phyloP scores from a whole-genome alignment of 148 eudicot genomes.

The Tetragonia tetragonoides region DNA sequence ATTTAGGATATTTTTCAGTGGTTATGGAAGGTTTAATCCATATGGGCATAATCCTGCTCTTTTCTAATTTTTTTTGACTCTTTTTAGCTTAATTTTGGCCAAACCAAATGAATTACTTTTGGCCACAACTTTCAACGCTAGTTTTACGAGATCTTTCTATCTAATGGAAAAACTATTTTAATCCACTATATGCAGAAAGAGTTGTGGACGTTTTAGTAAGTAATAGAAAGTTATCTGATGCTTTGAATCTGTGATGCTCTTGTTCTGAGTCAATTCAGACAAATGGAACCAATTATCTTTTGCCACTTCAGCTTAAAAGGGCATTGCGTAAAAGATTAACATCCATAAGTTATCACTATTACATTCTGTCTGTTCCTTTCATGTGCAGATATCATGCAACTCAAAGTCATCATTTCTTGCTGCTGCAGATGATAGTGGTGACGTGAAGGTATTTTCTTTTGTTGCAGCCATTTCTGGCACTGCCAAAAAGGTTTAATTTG shows the following conservation, averaged over 20 bases:
- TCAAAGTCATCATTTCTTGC: slow-evolving; percentile 85
- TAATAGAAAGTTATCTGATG: too few relatives aligned
- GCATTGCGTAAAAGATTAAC: not conserved
- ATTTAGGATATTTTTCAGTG: too few relatives aligned
- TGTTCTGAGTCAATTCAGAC: not conserved
- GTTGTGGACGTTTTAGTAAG: not conserved
- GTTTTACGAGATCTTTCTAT: too few relatives aligned
- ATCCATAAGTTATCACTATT: not conserved
- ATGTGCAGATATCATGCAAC: slow-evolving; percentile 72
- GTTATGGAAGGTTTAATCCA: too few relatives aligned
- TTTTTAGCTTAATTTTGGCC: too few relatives aligned
- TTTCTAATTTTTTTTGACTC: too few relatives aligned
- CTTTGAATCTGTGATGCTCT: not conserved
- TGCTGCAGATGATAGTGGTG: slow-evolving; percentile 95
- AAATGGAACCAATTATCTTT: not conserved
- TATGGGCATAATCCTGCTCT: too few relatives aligned
- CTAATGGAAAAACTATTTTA: too few relatives aligned
- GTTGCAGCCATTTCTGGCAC: not conserved
- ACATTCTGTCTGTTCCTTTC: not conserved
- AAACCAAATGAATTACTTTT: too few relatives aligned
- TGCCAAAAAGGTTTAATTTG: not conserved
- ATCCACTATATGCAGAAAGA: too few relatives aligned
- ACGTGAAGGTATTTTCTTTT: slow-evolving; percentile 68
- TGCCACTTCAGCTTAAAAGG: not conserved
- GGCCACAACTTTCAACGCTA: too few relatives aligned